Conservation (phyloP, 345 rosid genomes). For the Ceriops zippeliana region DNA sequence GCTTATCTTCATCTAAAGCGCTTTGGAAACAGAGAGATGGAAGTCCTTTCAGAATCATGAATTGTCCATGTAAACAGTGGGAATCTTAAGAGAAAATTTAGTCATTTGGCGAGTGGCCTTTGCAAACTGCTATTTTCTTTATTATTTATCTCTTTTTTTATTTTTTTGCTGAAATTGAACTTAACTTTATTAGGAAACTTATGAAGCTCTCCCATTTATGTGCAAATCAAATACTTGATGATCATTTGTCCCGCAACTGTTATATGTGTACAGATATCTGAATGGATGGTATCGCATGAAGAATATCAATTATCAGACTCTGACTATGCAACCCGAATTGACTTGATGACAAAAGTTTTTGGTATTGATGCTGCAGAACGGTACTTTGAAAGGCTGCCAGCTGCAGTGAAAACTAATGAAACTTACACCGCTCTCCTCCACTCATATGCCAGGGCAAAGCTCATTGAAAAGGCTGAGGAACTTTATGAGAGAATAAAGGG, state of each 20-base stretch:
- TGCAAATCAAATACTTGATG: background rate
- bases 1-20: too few species aligned
- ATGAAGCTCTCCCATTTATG: background rate
- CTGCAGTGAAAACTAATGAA: conserved; percentile 55
- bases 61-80: background rate
- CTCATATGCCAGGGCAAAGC: conserved; percentile 61
- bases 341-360: conserved; percentile 79
- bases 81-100: background rate
- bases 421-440: conserved; percentile 93
- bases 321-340: conserved; percentile 69
- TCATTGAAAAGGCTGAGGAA: conserved; percentile 57
- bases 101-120: background rate
- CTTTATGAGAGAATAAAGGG: conserved; percentile 56
- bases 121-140: background rate
- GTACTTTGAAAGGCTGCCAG: conserved; percentile 67
- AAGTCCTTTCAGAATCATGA: background rate
- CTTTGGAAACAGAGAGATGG: background rate
- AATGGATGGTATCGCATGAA: conserved; percentile 71
- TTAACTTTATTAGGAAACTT: background rate
- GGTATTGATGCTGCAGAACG: conserved; percentile 89
- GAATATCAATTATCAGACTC: conserved; percentile 54
- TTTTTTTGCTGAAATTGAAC: background rate
- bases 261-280: conserved; percentile 55
- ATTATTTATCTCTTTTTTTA: background rate
- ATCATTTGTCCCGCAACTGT: conserved; percentile 11